Percentiles rank a stretch among this genome's conserved stretches.
Evolutionary conservation across 1,284 basidiomycete genomes (phyloP).

Genomic region (Erythrobasidium hasegawianum): DNA sequence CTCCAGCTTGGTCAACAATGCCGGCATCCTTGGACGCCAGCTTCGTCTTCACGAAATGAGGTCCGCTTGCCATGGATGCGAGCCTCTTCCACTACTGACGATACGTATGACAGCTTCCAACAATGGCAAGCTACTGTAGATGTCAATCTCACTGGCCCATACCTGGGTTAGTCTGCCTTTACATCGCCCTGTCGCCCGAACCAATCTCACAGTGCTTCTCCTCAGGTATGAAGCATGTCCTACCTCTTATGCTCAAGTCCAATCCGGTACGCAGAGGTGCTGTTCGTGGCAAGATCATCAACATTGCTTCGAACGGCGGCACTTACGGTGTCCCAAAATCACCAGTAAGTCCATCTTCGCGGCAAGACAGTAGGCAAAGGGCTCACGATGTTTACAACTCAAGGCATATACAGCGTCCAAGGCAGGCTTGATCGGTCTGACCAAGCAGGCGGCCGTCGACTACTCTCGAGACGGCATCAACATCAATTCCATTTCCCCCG

Average conservation of each 20-base stretch:
- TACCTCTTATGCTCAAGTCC: slow-evolving; percentile 33
- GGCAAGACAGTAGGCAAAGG: background rate
- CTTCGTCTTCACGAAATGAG: slow-evolving; percentile 27
- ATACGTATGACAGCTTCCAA: background rate
- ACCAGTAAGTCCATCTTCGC: slow-evolving; percentile 9
- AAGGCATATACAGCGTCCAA: slow-evolving; percentile 36
- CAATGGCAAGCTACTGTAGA: slow-evolving; percentile 25
- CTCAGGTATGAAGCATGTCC: slow-evolving; percentile 19
- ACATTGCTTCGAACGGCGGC: slow-evolving; percentile 34
- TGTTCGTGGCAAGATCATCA: slow-evolving; percentile 33
- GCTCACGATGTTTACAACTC: background rate
- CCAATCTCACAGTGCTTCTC: too few species aligned
- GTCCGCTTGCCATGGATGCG: background rate
- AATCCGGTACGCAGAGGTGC: slow-evolving; percentile 10
- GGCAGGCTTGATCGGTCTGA: slow-evolving; percentile 33
- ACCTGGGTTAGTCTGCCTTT: slow-evolving; percentile 21
- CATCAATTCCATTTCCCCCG: slow-evolving; percentile 34
- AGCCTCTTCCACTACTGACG: background rate
- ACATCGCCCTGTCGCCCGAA: too few species aligned
- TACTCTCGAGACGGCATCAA: slow-evolving; percentile 37
- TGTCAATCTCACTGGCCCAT: slow-evolving; percentile 30
- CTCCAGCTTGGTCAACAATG: slow-evolving; percentile 35
- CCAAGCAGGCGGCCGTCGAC: slow-evolving; percentile 20
- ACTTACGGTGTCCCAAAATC: slow-evolving; percentile 35
- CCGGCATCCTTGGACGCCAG: slow-evolving; percentile 32